These are phyloP conservation scores for Lepidium africanum DNA, from an alignment of 345 rosid species.

Conservation along the genomic window DNA sequence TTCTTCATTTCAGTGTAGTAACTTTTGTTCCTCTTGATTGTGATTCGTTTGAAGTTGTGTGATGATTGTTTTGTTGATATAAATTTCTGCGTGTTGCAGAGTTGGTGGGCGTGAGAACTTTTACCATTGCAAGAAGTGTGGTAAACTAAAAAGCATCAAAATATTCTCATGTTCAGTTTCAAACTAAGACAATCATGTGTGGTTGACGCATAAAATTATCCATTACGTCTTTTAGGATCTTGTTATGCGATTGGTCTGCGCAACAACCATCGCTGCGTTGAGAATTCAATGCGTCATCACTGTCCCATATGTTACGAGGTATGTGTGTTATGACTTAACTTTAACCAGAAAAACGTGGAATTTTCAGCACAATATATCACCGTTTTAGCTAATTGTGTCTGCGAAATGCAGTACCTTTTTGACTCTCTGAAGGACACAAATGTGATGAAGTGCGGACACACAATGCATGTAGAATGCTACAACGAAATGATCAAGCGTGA, in stretches of 20 bases:
- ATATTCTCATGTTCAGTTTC: not conserved
- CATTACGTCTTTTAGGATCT: slow-evolving; percentile 40
- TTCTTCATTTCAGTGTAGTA: not conserved
- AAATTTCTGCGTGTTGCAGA: slow-evolving; percentile 33
- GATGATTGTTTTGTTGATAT: not conserved
- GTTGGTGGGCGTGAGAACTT: slow-evolving; percentile 80
- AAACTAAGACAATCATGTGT: not conserved
- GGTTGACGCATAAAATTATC: not conserved
- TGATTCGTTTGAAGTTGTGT: not conserved
- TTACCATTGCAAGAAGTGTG: slow-evolving; percentile 91
- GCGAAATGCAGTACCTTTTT: slow-evolving; percentile 59
- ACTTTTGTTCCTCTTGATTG: not conserved
- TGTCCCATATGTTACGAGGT: slow-evolving; percentile 99
- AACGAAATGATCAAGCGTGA: slow-evolving; percentile 73
- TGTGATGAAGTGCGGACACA: slow-evolving; percentile 98
- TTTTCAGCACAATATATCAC: not conserved
- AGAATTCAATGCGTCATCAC: slow-evolving; percentile 95
- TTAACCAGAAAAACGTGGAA: not conserved
- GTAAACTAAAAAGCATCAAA: slow-evolving; percentile 29
- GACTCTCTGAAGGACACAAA: slow-evolving; percentile 85
- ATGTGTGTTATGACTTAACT: not conserved
- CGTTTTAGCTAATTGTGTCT: not conserved
- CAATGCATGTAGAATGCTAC: slow-evolving; percentile 84
- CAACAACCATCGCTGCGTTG: slow-evolving; percentile 80
- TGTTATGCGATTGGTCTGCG: slow-evolving; percentile 61